These are phyloP conservation scores for Nicotiana otophora DNA, from an alignment of 257 asterid genomes.

Conservation along the genomic window DNA sequence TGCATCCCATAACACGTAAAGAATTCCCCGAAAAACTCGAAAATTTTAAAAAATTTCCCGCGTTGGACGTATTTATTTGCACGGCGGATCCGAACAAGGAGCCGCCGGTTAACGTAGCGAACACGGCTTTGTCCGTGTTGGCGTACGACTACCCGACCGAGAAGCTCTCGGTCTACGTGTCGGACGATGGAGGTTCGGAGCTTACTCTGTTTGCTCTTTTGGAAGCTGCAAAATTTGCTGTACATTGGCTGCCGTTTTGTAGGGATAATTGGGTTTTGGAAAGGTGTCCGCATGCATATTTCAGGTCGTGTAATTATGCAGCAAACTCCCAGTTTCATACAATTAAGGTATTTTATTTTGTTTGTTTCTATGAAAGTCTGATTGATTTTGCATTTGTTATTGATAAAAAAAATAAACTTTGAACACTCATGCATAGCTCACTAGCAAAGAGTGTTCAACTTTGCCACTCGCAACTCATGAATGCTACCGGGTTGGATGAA, in stretches of 20 bases:
- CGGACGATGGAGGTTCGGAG: constrained; percentile 75
- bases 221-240: constrained; percentile 61
- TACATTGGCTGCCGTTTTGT: constrained; percentile 61
- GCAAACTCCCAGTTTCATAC: not conserved
- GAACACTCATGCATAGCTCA: no score
- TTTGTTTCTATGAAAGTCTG: not conserved
- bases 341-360: not conserved
- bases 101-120: constrained; percentile 52
- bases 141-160: constrained; percentile 65
- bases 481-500: no score
- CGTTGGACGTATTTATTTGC: constrained; percentile 55
- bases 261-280: constrained; percentile 33
- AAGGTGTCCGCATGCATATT: constrained; percentile 34
- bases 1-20: constrained; percentile 31
- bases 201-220: constrained; percentile 52
- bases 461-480: no score
- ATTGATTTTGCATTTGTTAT: no score
- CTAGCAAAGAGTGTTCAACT: no score
- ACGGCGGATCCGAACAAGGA: constrained; percentile 72
- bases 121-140: constrained; percentile 62
- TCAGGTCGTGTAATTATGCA: not conserved
- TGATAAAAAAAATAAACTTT: no score
- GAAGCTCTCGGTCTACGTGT: constrained; percentile 55
- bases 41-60: constrained; percentile 22
- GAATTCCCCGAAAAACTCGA: constrained; percentile 36